Percentiles rank a stretch among this genome's conserved stretches.
Evolutionary conservation across 106 monocot genomes (phyloP).

Genomic region (Acanthochlamys bracteata): DNA sequence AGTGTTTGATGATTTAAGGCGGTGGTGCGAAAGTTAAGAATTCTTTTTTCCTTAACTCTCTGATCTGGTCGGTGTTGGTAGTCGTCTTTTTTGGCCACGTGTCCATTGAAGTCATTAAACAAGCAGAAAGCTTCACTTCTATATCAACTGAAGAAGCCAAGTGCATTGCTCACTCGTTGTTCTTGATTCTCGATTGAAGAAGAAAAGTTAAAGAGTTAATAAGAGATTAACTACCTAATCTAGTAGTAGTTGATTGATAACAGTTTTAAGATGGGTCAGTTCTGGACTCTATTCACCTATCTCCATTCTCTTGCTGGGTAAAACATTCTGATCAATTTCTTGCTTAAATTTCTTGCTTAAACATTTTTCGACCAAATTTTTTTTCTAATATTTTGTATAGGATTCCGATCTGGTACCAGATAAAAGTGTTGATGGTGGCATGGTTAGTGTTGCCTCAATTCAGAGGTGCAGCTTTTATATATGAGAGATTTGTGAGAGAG

Average conservation of each 20-base stretch:
- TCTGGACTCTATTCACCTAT: slow-evolving; percentile 21
- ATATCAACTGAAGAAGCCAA: too few species aligned
- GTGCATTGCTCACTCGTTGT: too few species aligned
- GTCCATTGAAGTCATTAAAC: too few species aligned
- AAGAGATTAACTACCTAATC: neutral
- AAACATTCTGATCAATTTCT: neutral
- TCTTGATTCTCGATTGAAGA: neutral
- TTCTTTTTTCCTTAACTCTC: too few species aligned
- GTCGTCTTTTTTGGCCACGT: too few species aligned
- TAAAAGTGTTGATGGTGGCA: slow-evolving; percentile 33
- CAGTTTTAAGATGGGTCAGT: neutral
- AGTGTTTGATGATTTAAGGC: too few species aligned
- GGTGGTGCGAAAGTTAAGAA: too few species aligned
- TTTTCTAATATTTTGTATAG: slow-evolving; percentile 8
- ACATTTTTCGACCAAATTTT: neutral
- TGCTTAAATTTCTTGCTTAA: neutral
- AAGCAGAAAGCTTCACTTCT: too few species aligned
- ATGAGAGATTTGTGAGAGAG: slow-evolving; percentile 52
- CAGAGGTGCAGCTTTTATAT: slow-evolving; percentile 52
- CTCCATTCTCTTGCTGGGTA: slow-evolving; percentile 22
- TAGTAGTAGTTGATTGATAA: neutral
- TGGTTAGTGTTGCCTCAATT: slow-evolving; percentile 65
- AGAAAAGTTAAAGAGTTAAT: neutral
- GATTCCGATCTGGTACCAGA: slow-evolving; percentile 52
- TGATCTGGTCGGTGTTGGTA: too few species aligned